These are phyloP conservation scores for Talaromyces sp. DNA, from an alignment of 2,329 filamentous ascomycete genomes.

Conservation along the genomic window DNA sequence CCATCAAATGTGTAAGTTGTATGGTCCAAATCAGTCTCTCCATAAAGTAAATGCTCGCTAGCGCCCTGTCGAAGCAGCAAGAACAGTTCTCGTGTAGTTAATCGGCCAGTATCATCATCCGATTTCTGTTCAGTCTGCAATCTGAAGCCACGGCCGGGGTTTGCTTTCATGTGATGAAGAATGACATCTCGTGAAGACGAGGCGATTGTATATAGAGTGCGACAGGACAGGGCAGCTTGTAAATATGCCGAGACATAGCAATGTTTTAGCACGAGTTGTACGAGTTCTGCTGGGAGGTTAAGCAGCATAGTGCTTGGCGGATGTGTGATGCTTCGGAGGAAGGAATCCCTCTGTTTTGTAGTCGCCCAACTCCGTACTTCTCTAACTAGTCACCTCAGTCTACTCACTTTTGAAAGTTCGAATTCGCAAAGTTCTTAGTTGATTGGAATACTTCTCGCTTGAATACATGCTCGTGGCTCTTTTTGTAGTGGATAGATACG, in stretches of 20 bases:
- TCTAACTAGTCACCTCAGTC: neutral
- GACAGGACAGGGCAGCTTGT: constrained; percentile 37
- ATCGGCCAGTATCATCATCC: constrained; percentile 20
- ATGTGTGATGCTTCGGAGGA: neutral
- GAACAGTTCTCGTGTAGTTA: constrained; percentile 30
- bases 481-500: neutral
- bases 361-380: neutral
- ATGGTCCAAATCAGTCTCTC: constrained; percentile 32
- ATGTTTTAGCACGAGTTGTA: constrained; percentile 36
- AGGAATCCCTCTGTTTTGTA: neutral
- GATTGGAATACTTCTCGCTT: neutral
- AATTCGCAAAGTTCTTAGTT: neutral
- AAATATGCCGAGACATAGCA: constrained; percentile 36
- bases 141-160: constrained; percentile 29
- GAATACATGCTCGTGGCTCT: neutral
- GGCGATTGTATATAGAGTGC: constrained; percentile 34
- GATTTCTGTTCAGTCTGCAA: neutral
- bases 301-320: constrained; percentile 28
- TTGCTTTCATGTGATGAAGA: constrained; percentile 34
- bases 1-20: constrained; percentile 28
- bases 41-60: constrained; percentile 34
- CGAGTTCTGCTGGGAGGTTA: constrained; percentile 38
- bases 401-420: neutral
- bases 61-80: constrained; percentile 30
- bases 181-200: constrained; percentile 34